These are phyloP conservation scores for Solanum ossicruentum DNA, from an alignment of 257 asterid genomes.

Conservation along the genomic window DNA sequence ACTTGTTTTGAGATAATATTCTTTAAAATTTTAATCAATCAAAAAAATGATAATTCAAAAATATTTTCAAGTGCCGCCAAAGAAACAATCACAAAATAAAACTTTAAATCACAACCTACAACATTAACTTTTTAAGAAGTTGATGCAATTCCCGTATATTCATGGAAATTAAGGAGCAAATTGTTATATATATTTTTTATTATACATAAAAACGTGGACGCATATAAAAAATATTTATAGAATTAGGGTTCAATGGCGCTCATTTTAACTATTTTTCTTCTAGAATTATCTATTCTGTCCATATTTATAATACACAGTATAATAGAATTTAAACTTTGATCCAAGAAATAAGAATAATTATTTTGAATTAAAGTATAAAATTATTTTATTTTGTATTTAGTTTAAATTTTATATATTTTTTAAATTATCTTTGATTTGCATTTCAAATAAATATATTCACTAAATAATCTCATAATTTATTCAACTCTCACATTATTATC, in stretches of 20 bases:
- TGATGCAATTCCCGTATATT: background rate
- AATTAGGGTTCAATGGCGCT: background rate
- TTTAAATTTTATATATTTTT: background rate
- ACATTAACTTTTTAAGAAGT: background rate
- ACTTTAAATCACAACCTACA: background rate
- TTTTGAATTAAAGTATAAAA: background rate
- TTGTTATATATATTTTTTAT: background rate
- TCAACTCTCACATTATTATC: background rate
- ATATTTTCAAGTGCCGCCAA: background rate
- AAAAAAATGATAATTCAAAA: background rate
- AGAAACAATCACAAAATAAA: background rate
- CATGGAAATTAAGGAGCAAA: background rate
- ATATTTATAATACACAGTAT: background rate
- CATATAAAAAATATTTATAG: background rate
- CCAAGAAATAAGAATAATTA: background rate
- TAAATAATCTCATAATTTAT: background rate
- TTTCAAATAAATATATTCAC: background rate
- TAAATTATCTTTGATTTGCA: background rate
- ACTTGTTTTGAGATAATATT: background rate
- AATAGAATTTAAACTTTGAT: background rate
- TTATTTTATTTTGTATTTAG: background rate
- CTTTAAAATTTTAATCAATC: rapidly evolving
- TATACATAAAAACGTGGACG: background rate
- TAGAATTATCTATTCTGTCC: background rate
- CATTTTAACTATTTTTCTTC: background rate